Conservation (phyloP, 768 basidiomycete species). For the Galerina sulciceps region DNA sequence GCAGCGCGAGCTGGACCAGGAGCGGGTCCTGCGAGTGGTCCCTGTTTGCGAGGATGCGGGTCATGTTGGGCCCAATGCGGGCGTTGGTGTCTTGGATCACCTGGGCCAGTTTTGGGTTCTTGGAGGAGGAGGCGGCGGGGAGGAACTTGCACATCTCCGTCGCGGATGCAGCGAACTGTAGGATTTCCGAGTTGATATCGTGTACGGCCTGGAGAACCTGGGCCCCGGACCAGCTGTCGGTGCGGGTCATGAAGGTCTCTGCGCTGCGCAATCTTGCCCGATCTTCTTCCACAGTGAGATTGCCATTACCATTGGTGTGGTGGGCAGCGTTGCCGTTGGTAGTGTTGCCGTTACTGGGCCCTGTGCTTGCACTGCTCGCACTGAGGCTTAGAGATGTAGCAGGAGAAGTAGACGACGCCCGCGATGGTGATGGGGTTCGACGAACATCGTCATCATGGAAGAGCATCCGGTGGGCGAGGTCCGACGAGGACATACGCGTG, state of each 20-base stretch:
- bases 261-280: slow-evolving; percentile 58
- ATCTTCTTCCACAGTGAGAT: slow-evolving; percentile 48
- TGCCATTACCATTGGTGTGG: not conserved
- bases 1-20: slow-evolving; percentile 75
- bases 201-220: slow-evolving; percentile 80
- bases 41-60: slow-evolving; percentile 60
- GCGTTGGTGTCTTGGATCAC: slow-evolving; percentile 63
- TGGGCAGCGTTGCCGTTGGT: not conserved
- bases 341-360: slow-evolving; percentile 5
- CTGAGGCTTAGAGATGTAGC: slow-evolving; percentile 18
- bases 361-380: slow-evolving; percentile 14
- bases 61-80: slow-evolving; percentile 66
- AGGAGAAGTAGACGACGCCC: slow-evolving; percentile 11
- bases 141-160: slow-evolving; percentile 68
- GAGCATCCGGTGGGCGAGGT: slow-evolving; percentile 25
- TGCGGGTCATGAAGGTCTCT: slow-evolving; percentile 75
- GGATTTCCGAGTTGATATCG: slow-evolving; percentile 79
- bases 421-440: slow-evolving; percentile 24
- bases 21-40: slow-evolving; percentile 80
- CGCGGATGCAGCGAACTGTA: slow-evolving; percentile 79
- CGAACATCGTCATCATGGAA: slow-evolving; percentile 19
- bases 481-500: slow-evolving; percentile 31
- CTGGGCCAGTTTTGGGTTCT: slow-evolving; percentile 44
- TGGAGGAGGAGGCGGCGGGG: slow-evolving; percentile 38
- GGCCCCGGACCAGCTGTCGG: slow-evolving; percentile 76